Evolutionary conservation across 768 basidiomycete genomes (phyloP), one percentile per base, ranked within the genome.

Genomic region (Calocybe cyanea): DNA sequence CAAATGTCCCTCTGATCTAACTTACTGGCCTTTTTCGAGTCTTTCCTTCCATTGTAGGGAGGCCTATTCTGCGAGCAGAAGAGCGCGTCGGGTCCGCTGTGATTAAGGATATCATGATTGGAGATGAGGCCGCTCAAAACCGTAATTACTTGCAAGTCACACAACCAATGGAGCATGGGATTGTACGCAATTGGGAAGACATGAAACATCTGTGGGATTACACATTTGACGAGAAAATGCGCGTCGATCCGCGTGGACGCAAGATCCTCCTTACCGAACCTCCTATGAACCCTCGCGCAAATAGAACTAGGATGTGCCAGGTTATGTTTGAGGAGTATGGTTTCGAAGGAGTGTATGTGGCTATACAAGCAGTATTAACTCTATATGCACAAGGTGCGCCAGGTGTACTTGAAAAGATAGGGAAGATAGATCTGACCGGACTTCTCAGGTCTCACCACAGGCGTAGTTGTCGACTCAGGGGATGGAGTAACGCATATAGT

Each of bases 311-410:
- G 63, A 97, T 99, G 93, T 87, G 84, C 46, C 87, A 98, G 65
- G 91, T 97, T 60, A 99, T 99, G 96, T 97, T 99, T 62, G 96
- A 99, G 71, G 89, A 95, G 52, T 99, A 97, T 65, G 92, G 91
- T 2, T 97, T 98, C 58, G 83, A 83, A 14, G 90, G 92, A 0
- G 92, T 98, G 46, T 98, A 98, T 65, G 85, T 99, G 2, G 96
- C 96, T 15, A 97, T 99, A 50, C 96, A 99, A 71, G 96, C 96
- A 3, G 96, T 99, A 40, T 71, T 99, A 66, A 99, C 96, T 3
- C 74, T 99, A 11, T 99, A 99, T 65, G 96, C 96, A 8, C 96
- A 99, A 76, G 96, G 95, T 94, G 57, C 43, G 86, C 55, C 20
- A 39, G 15, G 31, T 35, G 33, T 15, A 30, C 9, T 24, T 41